Base-by-base conservation (phyloP, 2,329 filamentous ascomycete species). In the Neonectria magnoliae region DNA sequence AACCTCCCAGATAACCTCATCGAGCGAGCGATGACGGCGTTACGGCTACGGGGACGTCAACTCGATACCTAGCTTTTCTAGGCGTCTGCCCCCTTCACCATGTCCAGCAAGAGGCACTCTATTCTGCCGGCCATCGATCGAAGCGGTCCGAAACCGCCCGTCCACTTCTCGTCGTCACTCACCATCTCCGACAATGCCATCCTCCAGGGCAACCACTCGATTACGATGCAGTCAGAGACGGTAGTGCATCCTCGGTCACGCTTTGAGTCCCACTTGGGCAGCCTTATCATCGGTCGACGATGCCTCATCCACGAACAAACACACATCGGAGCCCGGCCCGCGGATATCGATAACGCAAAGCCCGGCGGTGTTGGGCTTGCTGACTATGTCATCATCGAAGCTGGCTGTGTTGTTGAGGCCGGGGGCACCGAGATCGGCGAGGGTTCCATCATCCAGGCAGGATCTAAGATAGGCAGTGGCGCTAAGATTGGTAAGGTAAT, bases 191-290 rank as follows among this genome's bases (percentile, higher is more conserved):
- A 91, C 68, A 85, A 85, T 63, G 88, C 89, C 11, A 80, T 87
- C 18, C 81, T 91, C 18, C 88, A 83, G 18, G 96, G 96, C 68
- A 89, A 87, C 2, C 87, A 97, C 76, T 90, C 89, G 1, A 93
- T 99, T 68, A 90, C 88, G 48, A 89, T 98, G 67, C 90, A 90
- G 61, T 85, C 92, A 25, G 90, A 93, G 74, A 90, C 89, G 4
- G 87, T 98, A 7, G 81, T 99, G n/a, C 95, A 98, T 74, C 94
- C 96, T 1, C 92, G 94, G 53, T 88, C 90, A 16, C 89, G 90
- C 66, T 86, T 98, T 61, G 92, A 94, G 73, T 91, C 95, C 9
- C 89, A 89, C 62, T 85, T 91, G 56, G 93, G 93, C 5, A 90
- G 93, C 47, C 89, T 98, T 70, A 89, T 90, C 29, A 87, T 97